Evolutionary conservation across 768 basidiomycete genomes (phyloP), one percentile per base, ranked within the genome.

Genomic region (Symmetrospora coprosmae): DNA sequence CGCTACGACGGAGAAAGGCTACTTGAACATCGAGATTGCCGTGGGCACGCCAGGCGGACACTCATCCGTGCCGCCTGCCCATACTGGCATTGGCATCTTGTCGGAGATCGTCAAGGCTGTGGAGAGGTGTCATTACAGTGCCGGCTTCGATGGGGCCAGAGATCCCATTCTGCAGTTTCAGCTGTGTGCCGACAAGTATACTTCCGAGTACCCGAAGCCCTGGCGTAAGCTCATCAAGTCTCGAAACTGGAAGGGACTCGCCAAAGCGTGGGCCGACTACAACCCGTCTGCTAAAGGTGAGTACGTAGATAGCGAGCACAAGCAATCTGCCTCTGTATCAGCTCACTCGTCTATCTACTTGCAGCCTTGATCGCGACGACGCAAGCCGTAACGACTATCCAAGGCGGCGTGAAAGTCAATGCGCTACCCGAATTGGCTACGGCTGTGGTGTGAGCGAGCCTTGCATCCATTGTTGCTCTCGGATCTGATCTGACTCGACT

Each of bases 91-190:
- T 8, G 58, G 58, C 47, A 60, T 60, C 16, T 11, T 48, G 14
- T 7, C 51, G 5, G 14, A 48, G 25, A 17, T 41, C 14, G 39
- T 61, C n/a, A 3, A 11, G 17, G 60, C 60, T n/a, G 35, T 61
- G 13, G 49, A 61, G 33, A 61, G 64, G 14, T 69, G 71, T 52
- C 70, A 68, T 1, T 71, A 68, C 68, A 62, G 65, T 9, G 37
- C 19, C 17, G 27, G 14, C 19, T 47, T 51, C 21, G 27, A 16
- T 41, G 38, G 31, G 30, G 11, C 28, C 6, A 28, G 31, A 11
- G 58, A 60, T 27, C 58, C 58, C 25, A 34, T 60, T 23, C 25
- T 60, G 5, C 46, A 50, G 27, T 60, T 59, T 27, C n/a, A 16
- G 9, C 4, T 49, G 28, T 55, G 53, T 33, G 58, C 58, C 17